Percentiles rank a stretch among this genome's conserved stretches.
phyloP scores from a whole-genome alignment of 2,329 filamentous ascomycete species.

The Westerdykella sp. region DNA sequence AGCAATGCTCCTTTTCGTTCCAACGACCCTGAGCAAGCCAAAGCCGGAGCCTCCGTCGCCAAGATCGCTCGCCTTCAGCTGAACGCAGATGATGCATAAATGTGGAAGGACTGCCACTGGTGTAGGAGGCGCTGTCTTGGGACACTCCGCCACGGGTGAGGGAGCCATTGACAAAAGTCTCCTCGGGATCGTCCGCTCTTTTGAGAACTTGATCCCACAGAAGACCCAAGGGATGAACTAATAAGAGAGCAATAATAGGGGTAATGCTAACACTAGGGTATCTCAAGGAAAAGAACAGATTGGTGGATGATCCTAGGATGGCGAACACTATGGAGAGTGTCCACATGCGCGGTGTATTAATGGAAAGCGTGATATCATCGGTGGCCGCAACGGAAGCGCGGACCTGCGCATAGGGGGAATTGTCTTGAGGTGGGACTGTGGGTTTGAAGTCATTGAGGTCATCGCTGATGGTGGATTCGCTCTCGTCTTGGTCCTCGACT shows the following conservation, averaged over 20 bases:
- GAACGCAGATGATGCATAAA: conserved; percentile 8
- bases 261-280: conserved; percentile 88
- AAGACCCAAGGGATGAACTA: conserved; percentile 77
- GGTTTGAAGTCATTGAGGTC: conserved; percentile 30
- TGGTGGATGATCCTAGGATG: conserved; percentile 73
- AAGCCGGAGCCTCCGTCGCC: conserved; percentile 49
- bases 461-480: conserved; percentile 31
- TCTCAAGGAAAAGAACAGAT: conserved; percentile 82
- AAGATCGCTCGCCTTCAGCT: conserved; percentile 10
- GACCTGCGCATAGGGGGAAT: conserved; percentile 72
- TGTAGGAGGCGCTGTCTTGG: not conserved
- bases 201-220: conserved; percentile 72
- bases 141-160: conserved; percentile 22
- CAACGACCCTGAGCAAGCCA: conserved; percentile 76
- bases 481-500: conserved; percentile 9
- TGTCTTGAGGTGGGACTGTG: conserved; percentile 53
- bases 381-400: conserved; percentile 71
- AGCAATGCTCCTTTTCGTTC: conserved; percentile 87
- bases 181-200: conserved; percentile 48
- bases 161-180: conserved; percentile 54
- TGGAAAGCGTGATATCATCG: conserved; percentile 71
- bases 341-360: conserved; percentile 88
- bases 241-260: conserved; percentile 76
- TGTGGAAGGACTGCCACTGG: conserved; percentile 6
- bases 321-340: conserved; percentile 71